These are phyloP conservation scores for Fusarium lateritium DNA, from an alignment of 2,329 filamentous ascomycete genomes.

Conservation along the genomic window DNA sequence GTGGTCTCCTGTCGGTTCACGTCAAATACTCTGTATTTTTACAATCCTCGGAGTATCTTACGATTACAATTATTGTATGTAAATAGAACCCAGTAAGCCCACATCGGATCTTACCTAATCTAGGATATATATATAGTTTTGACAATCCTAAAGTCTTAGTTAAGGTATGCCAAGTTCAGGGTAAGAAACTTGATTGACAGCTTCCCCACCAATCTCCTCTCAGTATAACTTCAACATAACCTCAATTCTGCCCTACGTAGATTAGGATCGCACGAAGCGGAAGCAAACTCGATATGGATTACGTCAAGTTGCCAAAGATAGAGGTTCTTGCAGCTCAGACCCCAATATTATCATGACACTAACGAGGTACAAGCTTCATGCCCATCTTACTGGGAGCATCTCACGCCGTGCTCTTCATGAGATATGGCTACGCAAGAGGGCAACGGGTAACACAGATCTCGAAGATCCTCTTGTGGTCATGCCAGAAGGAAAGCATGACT, in stretches of 20 bases:
- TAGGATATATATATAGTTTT: no score
- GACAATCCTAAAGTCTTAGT: no score
- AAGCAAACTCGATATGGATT: slow-evolving; percentile 56
- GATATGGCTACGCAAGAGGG: slow-evolving; percentile 76
- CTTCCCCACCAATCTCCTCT: neutral
- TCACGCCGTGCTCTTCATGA: slow-evolving; percentile 79
- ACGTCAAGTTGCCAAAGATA: slow-evolving; percentile 67
- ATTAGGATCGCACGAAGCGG: neutral
- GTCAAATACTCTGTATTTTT: no score
- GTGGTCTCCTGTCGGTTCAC: neutral
- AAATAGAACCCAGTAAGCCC: neutral
- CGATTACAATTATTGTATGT: no score
- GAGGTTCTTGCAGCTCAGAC: slow-evolving; percentile 57
- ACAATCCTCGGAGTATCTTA: no score
- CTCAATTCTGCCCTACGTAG: neutral
- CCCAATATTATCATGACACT: neutral
- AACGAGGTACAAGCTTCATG: slow-evolving; percentile 73
- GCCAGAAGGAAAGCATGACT: slow-evolving; percentile 79
- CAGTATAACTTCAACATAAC: neutral
- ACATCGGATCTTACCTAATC: neutral
- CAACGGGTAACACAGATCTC: slow-evolving; percentile 66
- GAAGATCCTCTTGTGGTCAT: slow-evolving; percentile 79
- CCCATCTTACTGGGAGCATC: slow-evolving; percentile 85
- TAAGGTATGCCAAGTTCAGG: slow-evolving; percentile 10
- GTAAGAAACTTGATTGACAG: slow-evolving; percentile 3